Percentiles rank a stretch among this genome's conserved stretches.
These are phyloP conservation scores for Plasmopara halstedii DNA, from an alignment of 352 stramenopile species.

Conservation along the genomic window DNA sequence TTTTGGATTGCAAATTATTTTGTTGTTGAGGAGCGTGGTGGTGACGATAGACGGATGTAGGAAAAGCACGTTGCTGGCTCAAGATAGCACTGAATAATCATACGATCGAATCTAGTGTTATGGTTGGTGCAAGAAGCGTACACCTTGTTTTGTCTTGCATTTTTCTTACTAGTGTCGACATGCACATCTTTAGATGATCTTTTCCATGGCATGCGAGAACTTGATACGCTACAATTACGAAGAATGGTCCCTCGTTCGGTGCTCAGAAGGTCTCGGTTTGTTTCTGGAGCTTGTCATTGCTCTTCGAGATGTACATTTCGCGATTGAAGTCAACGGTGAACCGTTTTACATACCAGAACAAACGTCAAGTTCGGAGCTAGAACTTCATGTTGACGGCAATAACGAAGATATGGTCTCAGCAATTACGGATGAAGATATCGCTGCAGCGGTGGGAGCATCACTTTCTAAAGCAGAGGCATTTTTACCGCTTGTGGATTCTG, in stretches of 20 bases:
- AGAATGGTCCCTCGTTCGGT: constrained; percentile 75
- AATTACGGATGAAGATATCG: constrained; percentile 29
- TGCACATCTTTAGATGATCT: constrained; percentile 47
- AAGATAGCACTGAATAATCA: constrained; percentile 76
- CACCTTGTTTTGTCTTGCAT: background rate
- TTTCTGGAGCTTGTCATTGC: constrained; percentile 76
- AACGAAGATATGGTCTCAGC: constrained; percentile 20
- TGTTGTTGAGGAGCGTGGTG: constrained; percentile 1
- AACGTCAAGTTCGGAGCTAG: constrained; percentile 6
- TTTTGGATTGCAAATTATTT: constrained; percentile 1
- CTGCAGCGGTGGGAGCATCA: constrained; percentile 20
- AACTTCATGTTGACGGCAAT: constrained; percentile 9
- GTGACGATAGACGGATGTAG: constrained; percentile 37
- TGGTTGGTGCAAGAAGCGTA: constrained; percentile 25
- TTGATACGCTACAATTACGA: constrained; percentile 72
- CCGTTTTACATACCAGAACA: constrained; percentile 29
- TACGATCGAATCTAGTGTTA: constrained; percentile 68
- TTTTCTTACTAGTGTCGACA: background rate
- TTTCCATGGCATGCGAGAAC: constrained; percentile 64
- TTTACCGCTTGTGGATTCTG: constrained; percentile 8
- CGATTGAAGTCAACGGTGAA: constrained; percentile 55
- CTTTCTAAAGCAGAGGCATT: constrained; percentile 24
- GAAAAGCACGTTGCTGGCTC: constrained; percentile 67
- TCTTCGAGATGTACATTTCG: constrained; percentile 60
- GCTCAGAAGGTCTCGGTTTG: constrained; percentile 54